These are phyloP conservation scores for Dryas octopetala DNA, from an alignment of 306 rosid species.

Conservation along the genomic window DNA sequence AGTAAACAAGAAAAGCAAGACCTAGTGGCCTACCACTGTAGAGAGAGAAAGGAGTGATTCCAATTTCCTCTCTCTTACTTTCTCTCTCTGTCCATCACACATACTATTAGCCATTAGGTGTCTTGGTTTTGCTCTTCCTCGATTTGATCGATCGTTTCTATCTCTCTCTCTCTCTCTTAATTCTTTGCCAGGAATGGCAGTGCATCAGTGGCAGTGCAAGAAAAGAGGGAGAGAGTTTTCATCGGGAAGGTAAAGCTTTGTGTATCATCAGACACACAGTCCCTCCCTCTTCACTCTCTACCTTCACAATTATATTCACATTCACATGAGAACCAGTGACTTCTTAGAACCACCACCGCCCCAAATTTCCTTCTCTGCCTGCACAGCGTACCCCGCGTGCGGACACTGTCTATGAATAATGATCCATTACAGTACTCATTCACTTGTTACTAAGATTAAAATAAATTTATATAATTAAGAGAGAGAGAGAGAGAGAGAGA, in stretches of 20 bases:
- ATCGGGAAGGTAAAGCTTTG: slow-evolving; percentile 91
- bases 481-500: too few relatives aligned
- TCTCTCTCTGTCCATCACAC: slow-evolving; percentile 8
- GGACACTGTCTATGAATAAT: too few relatives aligned
- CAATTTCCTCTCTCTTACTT: slow-evolving; percentile 3
- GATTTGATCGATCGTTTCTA: slow-evolving; percentile 67
- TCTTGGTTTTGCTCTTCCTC: slow-evolving; percentile 50
- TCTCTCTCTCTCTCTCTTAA: slow-evolving; percentile 35
- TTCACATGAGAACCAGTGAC: slow-evolving; percentile 5
- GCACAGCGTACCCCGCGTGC: too few relatives aligned
- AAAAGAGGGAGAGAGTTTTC: slow-evolving; percentile 73
- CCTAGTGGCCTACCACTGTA: neutral
- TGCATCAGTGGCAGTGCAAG: slow-evolving; percentile 68
- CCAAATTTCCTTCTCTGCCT: too few relatives aligned
- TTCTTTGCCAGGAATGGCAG: slow-evolving; percentile 70
- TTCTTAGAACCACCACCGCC: too few relatives aligned
- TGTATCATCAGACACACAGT: slow-evolving; percentile 21
- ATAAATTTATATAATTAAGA: too few relatives aligned
- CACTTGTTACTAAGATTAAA: too few relatives aligned
- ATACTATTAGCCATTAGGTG: slow-evolving; percentile 3
- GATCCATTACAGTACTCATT: too few relatives aligned
- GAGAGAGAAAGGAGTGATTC: slow-evolving; percentile 33
- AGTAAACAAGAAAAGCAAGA: slow-evolving; percentile 16
- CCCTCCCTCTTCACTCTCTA: slow-evolving; percentile 15
- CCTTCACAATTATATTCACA: slow-evolving; percentile 4